Conservation (phyloP, 2,329 filamentous ascomycete genomes). For the Didymella sp. region DNA sequence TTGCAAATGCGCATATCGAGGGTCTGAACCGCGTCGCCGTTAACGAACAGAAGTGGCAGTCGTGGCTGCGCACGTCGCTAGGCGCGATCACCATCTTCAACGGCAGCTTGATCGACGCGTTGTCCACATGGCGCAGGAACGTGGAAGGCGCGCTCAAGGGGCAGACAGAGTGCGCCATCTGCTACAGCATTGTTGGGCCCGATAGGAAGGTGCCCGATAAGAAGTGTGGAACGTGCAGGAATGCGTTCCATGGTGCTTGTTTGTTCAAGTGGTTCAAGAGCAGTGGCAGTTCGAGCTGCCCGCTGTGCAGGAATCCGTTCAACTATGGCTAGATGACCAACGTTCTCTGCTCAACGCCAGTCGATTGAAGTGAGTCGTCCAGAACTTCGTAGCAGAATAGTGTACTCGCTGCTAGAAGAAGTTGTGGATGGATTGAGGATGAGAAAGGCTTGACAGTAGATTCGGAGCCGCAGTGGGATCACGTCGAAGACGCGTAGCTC, state of each 20-base stretch:
- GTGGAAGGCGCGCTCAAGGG: conserved; percentile 88
- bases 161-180: conserved; percentile 94
- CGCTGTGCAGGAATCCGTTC: conserved; percentile 90
- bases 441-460: too few relatives aligned
- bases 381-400: too few relatives aligned
- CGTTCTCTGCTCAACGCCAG: too few relatives aligned
- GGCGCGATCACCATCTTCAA: conserved; percentile 95
- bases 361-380: too few relatives aligned
- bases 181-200: conserved; percentile 89
- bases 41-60: conserved; percentile 89
- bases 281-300: conserved; percentile 90
- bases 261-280: conserved; percentile 97
- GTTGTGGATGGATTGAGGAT: too few relatives aligned
- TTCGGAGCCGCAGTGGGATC: too few relatives aligned
- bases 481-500: too few relatives aligned
- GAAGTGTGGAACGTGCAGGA: conserved; percentile 88
- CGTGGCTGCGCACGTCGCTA: conserved; percentile 86
- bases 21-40: conserved; percentile 85
- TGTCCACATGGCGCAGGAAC: conserved; percentile 85
- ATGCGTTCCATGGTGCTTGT: conserved; percentile 88
- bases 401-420: too few relatives aligned
- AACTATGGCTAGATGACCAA: conserved; percentile 57
- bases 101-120: conserved; percentile 84
- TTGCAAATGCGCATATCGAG: conserved; percentile 77
- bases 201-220: conserved; percentile 94